Percentiles rank a stretch among this genome's conserved stretches.
These are phyloP conservation scores for Goniomonas avonlea DNA, from an alignment of 78 protist species.

Conservation along the genomic window DNA sequence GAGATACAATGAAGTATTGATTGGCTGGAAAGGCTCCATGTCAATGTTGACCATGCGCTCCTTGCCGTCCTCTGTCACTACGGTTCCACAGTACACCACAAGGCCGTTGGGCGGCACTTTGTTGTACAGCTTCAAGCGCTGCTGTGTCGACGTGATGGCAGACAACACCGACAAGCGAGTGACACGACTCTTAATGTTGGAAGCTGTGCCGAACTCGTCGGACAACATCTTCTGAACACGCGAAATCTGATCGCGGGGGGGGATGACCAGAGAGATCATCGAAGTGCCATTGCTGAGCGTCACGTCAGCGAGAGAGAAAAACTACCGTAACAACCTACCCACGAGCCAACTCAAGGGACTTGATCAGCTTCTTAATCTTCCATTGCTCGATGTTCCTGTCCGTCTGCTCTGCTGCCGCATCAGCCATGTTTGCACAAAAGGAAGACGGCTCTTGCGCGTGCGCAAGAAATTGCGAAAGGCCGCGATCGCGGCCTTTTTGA, in stretches of 20 bases:
- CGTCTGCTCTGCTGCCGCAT: constrained; percentile 19
- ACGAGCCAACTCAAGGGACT: constrained; percentile 63
- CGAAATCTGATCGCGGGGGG: constrained; percentile 86
- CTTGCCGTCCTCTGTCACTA: constrained; percentile 91
- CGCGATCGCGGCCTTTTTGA: too few species aligned
- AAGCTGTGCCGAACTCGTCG: constrained; percentile 98
- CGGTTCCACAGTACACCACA: constrained; percentile 95
- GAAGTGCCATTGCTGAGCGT: constrained; percentile 85
- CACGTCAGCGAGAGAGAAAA: neutral
- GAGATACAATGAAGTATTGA: constrained; percentile 93
- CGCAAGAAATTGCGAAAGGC: too few species aligned
- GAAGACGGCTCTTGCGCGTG: too few species aligned
- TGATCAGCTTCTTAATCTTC: constrained; percentile 81
- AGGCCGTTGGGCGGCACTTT: constrained; percentile 92
- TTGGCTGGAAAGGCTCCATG: constrained; percentile 97
- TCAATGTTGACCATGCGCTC: constrained; percentile 88
- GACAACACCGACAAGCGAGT: constrained; percentile 71
- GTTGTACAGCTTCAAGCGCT: constrained; percentile 15
- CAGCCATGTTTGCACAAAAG: too few species aligned
- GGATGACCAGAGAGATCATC: constrained; percentile 95
- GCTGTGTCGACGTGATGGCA: constrained; percentile 85
- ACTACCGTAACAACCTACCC: constrained; percentile 42
- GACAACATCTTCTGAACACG: constrained; percentile 80
- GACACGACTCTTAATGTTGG: constrained; percentile 94
- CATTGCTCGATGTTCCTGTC: constrained; percentile 65